Evolutionary conservation across 2,329 filamentous ascomycete species (phyloP), one percentile per base, ranked within the genome.

Genomic region (Claviceps lovelessii): DNA sequence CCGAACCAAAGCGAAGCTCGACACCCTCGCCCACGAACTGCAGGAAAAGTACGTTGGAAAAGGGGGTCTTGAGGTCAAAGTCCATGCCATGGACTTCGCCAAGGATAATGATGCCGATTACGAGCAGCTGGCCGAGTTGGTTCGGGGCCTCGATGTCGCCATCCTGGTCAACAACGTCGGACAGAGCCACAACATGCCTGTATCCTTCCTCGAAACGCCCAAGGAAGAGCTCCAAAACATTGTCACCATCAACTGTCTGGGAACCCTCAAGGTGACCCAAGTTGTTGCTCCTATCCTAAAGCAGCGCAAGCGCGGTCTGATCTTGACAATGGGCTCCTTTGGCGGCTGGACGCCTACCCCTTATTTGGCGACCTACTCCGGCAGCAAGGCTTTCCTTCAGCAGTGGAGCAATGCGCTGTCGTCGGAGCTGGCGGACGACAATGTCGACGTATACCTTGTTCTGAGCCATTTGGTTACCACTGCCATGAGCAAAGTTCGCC

Each of bases 111-210:
- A 93, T 59, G 74, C 76, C 54, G 90, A 97, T 72, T 97, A 93
- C 73, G 79, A 81, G 55, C 78, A 79, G 49, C 76, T 98, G 51
- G 79, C 81, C 60, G 73, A 80, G 59, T 70, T 88, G 29, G 73
- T 95, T 52, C 71, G 81, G 23, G 85, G 78, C 8, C 79, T 95
- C 44, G 90, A 96, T 61, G 74, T 98, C 31, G 84, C 85, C 48
- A 86, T 98, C 58, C 74, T 98, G 59, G 79, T 98, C 76, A 98
- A 98, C 79, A 98, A 98, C 64, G 93, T 98, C 54, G 93, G 93
- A 60, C 85, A 90, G 69, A 94, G 87, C 70, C 93, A 98, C 76
- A 85, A 78, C 69, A 95, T 97, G 54, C 93, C 93, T 2, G 89
- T 95, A 0, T 79, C 90, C 0, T 98, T 98, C 73, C 74, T 86